phyloP scores from a whole-genome alignment of 495 filamentous ascomycete genomes.

The Neurospora sp. region DNA sequence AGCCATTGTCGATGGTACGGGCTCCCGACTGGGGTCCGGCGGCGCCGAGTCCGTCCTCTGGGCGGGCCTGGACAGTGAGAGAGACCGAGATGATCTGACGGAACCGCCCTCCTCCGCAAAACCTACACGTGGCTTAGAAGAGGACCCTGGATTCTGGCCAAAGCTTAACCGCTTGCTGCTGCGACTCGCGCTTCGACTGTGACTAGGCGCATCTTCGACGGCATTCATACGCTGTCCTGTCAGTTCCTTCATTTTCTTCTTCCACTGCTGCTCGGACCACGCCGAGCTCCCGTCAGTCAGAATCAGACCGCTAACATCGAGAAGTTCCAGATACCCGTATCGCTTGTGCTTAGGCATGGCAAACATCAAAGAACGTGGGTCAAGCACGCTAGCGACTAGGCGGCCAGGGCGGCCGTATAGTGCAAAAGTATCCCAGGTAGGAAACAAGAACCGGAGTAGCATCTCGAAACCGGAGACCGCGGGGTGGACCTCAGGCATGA shows the following conservation, averaged over 20 bases:
- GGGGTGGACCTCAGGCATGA: conserved; percentile 91
- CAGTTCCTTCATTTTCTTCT: conserved; percentile 76
- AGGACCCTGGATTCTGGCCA: conserved; percentile 21
- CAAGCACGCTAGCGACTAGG: conserved; percentile 75
- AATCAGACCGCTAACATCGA: conserved; percentile 74
- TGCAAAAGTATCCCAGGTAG: conserved; percentile 85
- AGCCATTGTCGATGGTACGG: conserved; percentile 39
- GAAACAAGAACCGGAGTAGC: conserved; percentile 91
- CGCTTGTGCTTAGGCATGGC: conserved; percentile 82
- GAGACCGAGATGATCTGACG: conserved; percentile 45
- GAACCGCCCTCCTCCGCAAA: conserved; percentile 55
- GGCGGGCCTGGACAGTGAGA: conserved; percentile 34
- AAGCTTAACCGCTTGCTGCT: conserved; percentile 61
- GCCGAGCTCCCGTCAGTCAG: conserved; percentile 60
- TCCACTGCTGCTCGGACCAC: conserved; percentile 91
- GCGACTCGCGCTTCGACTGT: conserved; percentile 51
- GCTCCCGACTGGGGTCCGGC: conserved; percentile 24
- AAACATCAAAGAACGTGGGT: conserved; percentile 91
- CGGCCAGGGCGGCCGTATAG: conserved; percentile 86
- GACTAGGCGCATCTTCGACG: conserved; percentile 37
- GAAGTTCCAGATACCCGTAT: conserved; percentile 83
- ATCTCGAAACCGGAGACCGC: conserved; percentile 92
- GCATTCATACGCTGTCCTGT: conserved; percentile 67
- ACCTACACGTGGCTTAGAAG: conserved; percentile 38
- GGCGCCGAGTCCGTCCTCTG: conserved; percentile 36